Conservation (phyloP, 2,329 filamentous ascomycete genomes). For the Blastomyces silverae region DNA sequence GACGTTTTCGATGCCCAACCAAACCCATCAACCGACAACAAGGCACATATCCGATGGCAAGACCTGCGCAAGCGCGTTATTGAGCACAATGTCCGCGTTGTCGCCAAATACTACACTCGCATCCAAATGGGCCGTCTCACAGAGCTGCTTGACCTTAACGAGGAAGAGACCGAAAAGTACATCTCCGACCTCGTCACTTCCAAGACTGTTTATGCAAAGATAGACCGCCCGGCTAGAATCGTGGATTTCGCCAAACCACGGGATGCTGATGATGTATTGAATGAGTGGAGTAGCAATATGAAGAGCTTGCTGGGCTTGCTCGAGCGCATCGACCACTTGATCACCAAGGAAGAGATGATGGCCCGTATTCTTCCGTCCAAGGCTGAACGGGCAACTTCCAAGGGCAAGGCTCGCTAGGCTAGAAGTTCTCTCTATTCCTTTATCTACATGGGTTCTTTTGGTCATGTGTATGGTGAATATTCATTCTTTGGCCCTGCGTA, state of each 20-base stretch:
- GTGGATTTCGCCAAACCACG: conserved; percentile 93
- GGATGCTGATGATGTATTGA: conserved; percentile 90
- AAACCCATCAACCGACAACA: conserved; percentile 59
- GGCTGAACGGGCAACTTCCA: conserved; percentile 30
- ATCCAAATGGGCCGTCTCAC: conserved; percentile 89
- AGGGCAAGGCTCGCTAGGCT: conserved; percentile 37
- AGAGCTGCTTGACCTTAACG: conserved; percentile 80
- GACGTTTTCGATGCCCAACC: conserved; percentile 73
- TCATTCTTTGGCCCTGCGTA: conserved; percentile 8
- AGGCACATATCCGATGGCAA: conserved; percentile 80
- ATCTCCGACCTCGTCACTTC: conserved; percentile 94
- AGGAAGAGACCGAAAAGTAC: conserved; percentile 98
- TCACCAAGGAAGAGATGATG: conserved; percentile 99
- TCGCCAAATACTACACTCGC: conserved; percentile 98
- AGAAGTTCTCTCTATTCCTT: background rate
- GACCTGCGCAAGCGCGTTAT: conserved; percentile 97
- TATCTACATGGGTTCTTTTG: background rate
- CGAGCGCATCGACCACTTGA: conserved; percentile 92
- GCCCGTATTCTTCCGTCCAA: conserved; percentile 72
- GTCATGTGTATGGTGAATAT: background rate
- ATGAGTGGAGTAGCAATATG: conserved; percentile 99
- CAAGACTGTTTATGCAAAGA: conserved; percentile 97
- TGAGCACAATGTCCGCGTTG: conserved; percentile 95
- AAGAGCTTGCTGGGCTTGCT: conserved; percentile 79
- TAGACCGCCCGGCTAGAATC: conserved; percentile 84